These are phyloP conservation scores for Lophium mytilinum DNA, from an alignment of 495 filamentous ascomycete species.

Conservation along the genomic window DNA sequence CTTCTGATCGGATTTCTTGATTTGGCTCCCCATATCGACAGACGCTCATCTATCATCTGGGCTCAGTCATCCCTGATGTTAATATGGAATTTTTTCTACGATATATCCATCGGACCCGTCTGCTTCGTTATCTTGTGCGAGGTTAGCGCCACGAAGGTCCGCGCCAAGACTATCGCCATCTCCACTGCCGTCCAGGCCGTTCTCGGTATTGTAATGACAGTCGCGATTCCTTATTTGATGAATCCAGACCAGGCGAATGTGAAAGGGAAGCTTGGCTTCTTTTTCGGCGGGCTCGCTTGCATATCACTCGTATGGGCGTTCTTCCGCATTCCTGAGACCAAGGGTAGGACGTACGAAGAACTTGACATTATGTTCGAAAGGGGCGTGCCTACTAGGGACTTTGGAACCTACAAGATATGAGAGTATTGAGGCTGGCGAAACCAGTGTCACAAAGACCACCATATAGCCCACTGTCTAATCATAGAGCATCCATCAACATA, in stretches of 20 bases:
- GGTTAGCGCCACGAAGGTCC: conserved; percentile 47
- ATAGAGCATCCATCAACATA: too few relatives aligned
- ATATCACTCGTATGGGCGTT: conserved; percentile 39
- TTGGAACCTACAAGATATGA: conserved; percentile 26
- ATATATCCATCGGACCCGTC: conserved; percentile 49
- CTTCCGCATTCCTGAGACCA: conserved; percentile 46
- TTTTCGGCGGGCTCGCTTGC: conserved; percentile 51
- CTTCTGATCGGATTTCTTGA: conserved; percentile 54
- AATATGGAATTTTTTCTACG: conserved; percentile 45
- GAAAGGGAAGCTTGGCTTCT: conserved; percentile 59
- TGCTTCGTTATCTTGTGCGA: conserved; percentile 57
- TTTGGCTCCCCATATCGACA: conserved; percentile 40
- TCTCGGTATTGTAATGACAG: conserved; percentile 52
- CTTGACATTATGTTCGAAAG: conserved; percentile 53
- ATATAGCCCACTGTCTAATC: too few relatives aligned
- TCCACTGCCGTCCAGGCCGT: conserved; percentile 53
- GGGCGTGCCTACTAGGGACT: conserved; percentile 41
- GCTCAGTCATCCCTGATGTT: conserved; percentile 47
- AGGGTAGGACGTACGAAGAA: conserved; percentile 41
- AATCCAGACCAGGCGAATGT: conserved; percentile 57
- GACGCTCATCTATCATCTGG: conserved; percentile 37
- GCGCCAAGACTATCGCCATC: conserved; percentile 55
- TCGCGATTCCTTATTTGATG: conserved; percentile 56
- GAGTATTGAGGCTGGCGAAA: not conserved
- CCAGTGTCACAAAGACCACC: too few relatives aligned